Evolutionary conservation across 169 alveolate genomes (phyloP).

Genomic region (Plasmodium ovale): DNA sequence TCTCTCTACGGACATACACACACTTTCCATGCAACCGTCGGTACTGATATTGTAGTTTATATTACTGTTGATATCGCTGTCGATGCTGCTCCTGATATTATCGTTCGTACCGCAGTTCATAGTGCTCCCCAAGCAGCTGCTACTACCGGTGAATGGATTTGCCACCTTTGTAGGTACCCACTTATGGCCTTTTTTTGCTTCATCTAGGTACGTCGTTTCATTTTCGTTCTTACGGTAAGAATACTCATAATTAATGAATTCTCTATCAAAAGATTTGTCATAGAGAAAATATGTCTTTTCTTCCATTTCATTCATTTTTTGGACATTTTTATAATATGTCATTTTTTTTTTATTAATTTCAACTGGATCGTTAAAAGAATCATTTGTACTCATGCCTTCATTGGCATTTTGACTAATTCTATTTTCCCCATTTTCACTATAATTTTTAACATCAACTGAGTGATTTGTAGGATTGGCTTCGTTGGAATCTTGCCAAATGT

Average conservation of each 20-base stretch:
- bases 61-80: too few relatives aligned
- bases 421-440: not conserved
- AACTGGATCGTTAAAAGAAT: not conserved
- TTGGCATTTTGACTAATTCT: not conserved
- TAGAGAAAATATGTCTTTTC: conserved; percentile 1
- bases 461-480: too few relatives aligned
- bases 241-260: conserved; percentile 15
- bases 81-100: too few relatives aligned
- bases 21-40: not conserved
- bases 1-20: not conserved
- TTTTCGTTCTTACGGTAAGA: conserved; percentile 8
- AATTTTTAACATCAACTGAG: too few relatives aligned
- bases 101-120: not conserved
- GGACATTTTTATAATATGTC: conserved; percentile 9
- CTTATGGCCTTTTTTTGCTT: not conserved
- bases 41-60: too few relatives aligned
- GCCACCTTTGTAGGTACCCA: not conserved
- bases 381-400: not conserved
- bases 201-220: not conserved
- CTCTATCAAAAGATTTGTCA: not conserved
- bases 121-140: not conserved
- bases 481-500: too few relatives aligned
- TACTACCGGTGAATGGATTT: not conserved
- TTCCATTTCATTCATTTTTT: not conserved
- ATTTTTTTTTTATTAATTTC: not conserved